A percentile compares a stretch with the other conserved stretches of the same genome.
Conservation (phyloP, 352 stramenopile genomes). For the Pythium vanterpoolii region DNA sequence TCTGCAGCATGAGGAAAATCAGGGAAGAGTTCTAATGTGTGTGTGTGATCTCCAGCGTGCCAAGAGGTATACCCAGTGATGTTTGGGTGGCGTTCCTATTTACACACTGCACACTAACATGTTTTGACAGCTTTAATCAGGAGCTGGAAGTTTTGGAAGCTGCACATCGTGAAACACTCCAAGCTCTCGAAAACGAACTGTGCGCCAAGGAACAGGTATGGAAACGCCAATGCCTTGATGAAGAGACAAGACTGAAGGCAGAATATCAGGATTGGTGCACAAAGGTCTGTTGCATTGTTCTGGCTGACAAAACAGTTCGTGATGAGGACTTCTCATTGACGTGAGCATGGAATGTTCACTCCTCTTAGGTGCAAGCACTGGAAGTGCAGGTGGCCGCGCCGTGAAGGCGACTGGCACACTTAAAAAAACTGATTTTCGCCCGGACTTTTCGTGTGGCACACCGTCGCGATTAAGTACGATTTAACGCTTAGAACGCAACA, state of each 20-base stretch:
- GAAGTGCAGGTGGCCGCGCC: conserved; percentile 2
- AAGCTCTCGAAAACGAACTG: conserved; percentile 2
- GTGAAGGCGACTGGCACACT: not conserved
- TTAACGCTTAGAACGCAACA: conserved; percentile 8
- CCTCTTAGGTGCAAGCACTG: conserved; percentile 8
- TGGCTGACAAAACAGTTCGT: no score
- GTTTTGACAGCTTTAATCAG: not conserved
- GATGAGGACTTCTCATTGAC: not conserved
- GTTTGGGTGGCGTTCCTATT: not conserved
- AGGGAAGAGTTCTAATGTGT: not conserved
- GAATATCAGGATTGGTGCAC: conserved; percentile 18
- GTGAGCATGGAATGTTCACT: not conserved
- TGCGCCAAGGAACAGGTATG: conserved; percentile 13
- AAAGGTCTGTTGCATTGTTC: conserved; percentile 14
- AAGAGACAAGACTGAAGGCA: conserved; percentile 17
- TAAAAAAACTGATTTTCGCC: conserved; percentile 1
- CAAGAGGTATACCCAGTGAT: not conserved
- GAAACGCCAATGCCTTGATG: conserved; percentile 16
- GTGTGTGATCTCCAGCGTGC: not conserved
- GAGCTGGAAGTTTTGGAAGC: not conserved
- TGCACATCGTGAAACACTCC: not conserved
- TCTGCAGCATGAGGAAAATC: not conserved
- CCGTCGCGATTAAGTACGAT: conserved; percentile 19
- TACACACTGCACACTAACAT: not conserved
- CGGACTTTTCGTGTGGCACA: conserved; percentile 15